Evolutionary conservation across 108 stramenopile species (phyloP), one percentile per base, ranked within the genome.

Genomic region (Fragilaria crotonensis): DNA sequence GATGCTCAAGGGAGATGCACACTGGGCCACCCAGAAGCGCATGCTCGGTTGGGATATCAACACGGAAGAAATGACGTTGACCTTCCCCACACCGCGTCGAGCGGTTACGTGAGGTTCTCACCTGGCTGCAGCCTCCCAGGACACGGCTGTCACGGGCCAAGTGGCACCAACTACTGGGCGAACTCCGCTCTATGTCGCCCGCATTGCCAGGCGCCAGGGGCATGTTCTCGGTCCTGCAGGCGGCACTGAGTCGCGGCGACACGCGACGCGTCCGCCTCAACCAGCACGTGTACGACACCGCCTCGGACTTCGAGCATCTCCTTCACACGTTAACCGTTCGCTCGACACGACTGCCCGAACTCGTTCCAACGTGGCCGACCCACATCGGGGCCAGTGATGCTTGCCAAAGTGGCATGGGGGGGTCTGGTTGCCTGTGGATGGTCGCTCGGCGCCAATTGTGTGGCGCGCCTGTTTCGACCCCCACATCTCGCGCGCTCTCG

Each of bases 321-420:
- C n/a, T n/a, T n/a, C n/a, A n/a, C n/a, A n/a, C n/a, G n/a, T n/a
- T n/a, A n/a, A n/a, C n/a, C n/a, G n/a, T 59, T 17, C 52, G 63
- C 0, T 70, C 72, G 0, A 78, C 73, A 0, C 60, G 64, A 4
- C 54, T 78, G n/a, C 57, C 69, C 1, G 77, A 78, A 63, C 22
- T 78, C 0, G 60, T 78, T 14, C 77, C 72, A 0, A 44, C 62
- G 7, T 48, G 18, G 22, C 76, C 71, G 0, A 26, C 48, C 5
- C 59, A 64, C 0, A 49, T 64, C 28, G 76, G 71, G 0, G 45
- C 66, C 21, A 67, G 69, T 48, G 71, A 77, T 69, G 76, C 71
- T 0, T 64, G 71, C 0, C 63, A 68, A 2, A 4, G 1, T 5
- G 76, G 76, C 0, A 52, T 57, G 4, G 71, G 63, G 11, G 76